Evolutionary conservation across 495 filamentous ascomycete species (phyloP), one percentile per base, ranked within the genome.

Genomic region (Achaetomiella virescens): DNA sequence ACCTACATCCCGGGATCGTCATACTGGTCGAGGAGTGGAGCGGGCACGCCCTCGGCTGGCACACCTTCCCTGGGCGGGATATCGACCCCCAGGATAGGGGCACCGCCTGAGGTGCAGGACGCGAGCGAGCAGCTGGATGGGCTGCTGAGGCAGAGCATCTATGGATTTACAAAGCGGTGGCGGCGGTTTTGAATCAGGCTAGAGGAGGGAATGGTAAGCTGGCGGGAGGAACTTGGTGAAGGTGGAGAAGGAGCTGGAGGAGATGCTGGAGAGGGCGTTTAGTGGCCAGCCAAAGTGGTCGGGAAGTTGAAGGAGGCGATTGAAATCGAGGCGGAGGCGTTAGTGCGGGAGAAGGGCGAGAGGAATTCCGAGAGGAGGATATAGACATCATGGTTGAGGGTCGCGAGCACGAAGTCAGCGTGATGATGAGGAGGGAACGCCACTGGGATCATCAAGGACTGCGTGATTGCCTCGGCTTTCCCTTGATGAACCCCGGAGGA

Each of bases 121-220:
- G 88, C 86, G 25, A 85, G 87, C 65, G 87, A 87, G 48, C 89
- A 92, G 69, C 72, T 96, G 2, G 90, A 96, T 57, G 87, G 85
- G 17, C 73, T 86, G 25, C 75, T 96, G 17, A 72, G 90, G 40
- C 85, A 84, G 20, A 83, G 85, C 14, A 93, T 96, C 60, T 87
- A 85, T 47, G 85, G 88, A 21, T 91, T 93, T 60, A 89, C 88
- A 29, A 82, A 80, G 66, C 75, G 75, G 48, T 87, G 75, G 78
- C 71, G 6, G 66, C 66, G 3, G 48, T 71, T 18, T 60, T 77
- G 46, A 70, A 73, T 31, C 73, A 72, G 2, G 66, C 72, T 1
- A 57, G 57, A 22, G 56, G 52, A 20, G 33, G 45, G 15, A 31
- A 21, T 24, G 37, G 12, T n/a, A 69, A 67, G 43, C 56, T 68